A percentile compares a stretch with the other conserved stretches of the same genome.
Evolutionary conservation across 2,329 filamentous ascomycete genomes (phyloP).

Genomic region (Lasiodiplodia gonubiensis): DNA sequence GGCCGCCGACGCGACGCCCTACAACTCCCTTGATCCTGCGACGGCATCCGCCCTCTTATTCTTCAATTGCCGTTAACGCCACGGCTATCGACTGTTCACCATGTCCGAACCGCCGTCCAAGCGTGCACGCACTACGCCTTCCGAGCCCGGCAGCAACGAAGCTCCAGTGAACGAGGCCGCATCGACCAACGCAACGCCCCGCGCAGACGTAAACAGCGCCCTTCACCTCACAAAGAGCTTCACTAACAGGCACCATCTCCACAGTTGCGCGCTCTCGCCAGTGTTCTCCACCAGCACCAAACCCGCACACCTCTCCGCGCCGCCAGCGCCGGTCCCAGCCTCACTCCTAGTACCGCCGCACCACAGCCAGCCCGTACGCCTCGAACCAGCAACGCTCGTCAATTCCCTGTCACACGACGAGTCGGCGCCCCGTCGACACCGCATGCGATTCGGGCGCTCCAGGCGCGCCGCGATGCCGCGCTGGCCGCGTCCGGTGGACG

Average conservation of each 20-base stretch:
- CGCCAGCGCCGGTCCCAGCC: conserved; percentile 41
- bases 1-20: conserved; percentile 1
- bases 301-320: conserved; percentile 45
- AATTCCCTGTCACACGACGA: conserved; percentile 37
- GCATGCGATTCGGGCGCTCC: conserved; percentile 60
- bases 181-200: conserved; percentile 31
- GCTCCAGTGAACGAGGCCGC: conserved; percentile 19
- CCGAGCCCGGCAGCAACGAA: conserved; percentile 31
- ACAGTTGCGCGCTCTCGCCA: conserved; percentile 40
- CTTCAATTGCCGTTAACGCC: background rate
- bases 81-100: background rate
- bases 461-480: conserved; percentile 57
- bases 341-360: conserved; percentile 41
- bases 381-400: conserved; percentile 41
- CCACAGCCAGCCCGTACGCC: conserved; percentile 40
- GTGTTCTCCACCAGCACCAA: conserved; percentile 38
- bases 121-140: conserved; percentile 41
- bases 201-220: conserved; percentile 33
- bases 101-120: conserved; percentile 48
- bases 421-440: conserved; percentile 58
- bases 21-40: conserved; percentile 1
- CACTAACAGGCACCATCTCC: background rate
- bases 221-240: background rate
- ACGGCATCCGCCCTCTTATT: background rate
- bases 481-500: conserved; percentile 54